Evolutionary conservation across 108 stramenopile genomes (phyloP).

Genomic region (Fragilaria radians): DNA sequence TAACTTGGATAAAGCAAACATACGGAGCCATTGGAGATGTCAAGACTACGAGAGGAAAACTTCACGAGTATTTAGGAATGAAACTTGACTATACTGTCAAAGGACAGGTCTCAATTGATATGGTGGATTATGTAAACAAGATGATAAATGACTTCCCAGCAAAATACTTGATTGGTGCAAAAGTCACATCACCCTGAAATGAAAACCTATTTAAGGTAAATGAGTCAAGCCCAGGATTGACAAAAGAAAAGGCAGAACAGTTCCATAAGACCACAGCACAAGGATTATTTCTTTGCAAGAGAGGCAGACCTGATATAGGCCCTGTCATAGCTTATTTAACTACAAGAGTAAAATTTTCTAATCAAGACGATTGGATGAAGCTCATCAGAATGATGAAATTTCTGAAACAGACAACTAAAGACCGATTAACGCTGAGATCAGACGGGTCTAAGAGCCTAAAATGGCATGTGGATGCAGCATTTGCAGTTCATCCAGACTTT

Average conservation of each 20-base stretch:
- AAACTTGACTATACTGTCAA: conserved; percentile 7
- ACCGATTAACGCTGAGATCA: too few species aligned
- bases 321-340: too few species aligned
- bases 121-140: conserved; percentile 4
- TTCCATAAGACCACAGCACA: too few species aligned
- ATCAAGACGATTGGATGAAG: conserved; percentile 34
- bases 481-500: conserved; percentile 23
- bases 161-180: background rate
- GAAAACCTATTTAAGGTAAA: too few species aligned
- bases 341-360: too few species aligned
- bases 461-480: conserved; percentile 26
- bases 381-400: conserved; percentile 22
- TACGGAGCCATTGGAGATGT: conserved; percentile 15
- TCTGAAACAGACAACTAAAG: too few species aligned
- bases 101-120: conserved; percentile 5
- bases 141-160: conserved; percentile 10
- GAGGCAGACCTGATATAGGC: conserved; percentile 9
- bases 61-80: conserved; percentile 33
- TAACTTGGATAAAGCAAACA: conserved; percentile 2
- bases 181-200: conserved; percentile 14
- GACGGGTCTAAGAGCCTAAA: too few species aligned
- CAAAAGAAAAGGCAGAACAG: too few species aligned
- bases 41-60: background rate
- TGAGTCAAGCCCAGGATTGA: too few species aligned
- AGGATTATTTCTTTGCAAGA: too few species aligned